Percentiles rank a stretch among this genome's conserved stretches.
Evolutionary conservation across 2,329 filamentous ascomycete genomes (phyloP).

Genomic region (Penicillium sp.): DNA sequence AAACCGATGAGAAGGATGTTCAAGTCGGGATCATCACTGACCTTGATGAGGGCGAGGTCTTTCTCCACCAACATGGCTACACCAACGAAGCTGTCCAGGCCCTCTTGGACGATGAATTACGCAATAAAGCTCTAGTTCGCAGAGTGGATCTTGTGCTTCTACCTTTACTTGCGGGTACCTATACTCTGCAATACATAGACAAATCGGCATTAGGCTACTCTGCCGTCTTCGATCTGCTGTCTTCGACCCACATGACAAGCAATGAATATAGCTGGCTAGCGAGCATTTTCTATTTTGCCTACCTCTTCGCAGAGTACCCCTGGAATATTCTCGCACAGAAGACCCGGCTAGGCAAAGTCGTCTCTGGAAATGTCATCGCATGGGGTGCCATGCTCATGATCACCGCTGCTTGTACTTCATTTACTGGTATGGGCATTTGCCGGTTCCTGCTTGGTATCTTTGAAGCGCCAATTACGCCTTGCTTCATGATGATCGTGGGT

Average conservation of each 20-base stretch:
- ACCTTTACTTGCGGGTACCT: slow-evolving; percentile 48
- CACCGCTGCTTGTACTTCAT: slow-evolving; percentile 44
- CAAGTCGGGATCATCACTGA: slow-evolving; percentile 28
- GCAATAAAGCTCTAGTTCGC: slow-evolving; percentile 32
- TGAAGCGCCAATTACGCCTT: slow-evolving; percentile 51
- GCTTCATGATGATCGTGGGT: slow-evolving; percentile 53
- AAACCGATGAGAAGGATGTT: slow-evolving; percentile 18
- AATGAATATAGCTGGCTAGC: slow-evolving; percentile 55
- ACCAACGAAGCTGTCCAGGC: slow-evolving; percentile 44
- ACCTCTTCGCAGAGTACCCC: slow-evolving; percentile 46
- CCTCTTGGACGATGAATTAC: slow-evolving; percentile 45
- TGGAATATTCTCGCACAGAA: slow-evolving; percentile 37
- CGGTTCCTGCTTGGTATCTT: slow-evolving; percentile 51
- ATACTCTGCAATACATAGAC: slow-evolving; percentile 55
- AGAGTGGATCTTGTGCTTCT: slow-evolving; percentile 54
- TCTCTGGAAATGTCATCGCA: slow-evolving; percentile 37
- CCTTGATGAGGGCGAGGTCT: slow-evolving; percentile 52
- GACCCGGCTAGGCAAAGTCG: slow-evolving; percentile 23
- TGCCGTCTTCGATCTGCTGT: slow-evolving; percentile 57
- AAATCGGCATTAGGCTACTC: slow-evolving; percentile 57
- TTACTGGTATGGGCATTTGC: slow-evolving; percentile 44
- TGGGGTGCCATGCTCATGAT: slow-evolving; percentile 49
- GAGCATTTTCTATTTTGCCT: slow-evolving; percentile 57
- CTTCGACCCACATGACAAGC: slow-evolving; percentile 47
- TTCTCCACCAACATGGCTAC: slow-evolving; percentile 51